Conservation (phyloP, 768 basidiomycete genomes). For the Chalciporus sphaerocephalus region DNA sequence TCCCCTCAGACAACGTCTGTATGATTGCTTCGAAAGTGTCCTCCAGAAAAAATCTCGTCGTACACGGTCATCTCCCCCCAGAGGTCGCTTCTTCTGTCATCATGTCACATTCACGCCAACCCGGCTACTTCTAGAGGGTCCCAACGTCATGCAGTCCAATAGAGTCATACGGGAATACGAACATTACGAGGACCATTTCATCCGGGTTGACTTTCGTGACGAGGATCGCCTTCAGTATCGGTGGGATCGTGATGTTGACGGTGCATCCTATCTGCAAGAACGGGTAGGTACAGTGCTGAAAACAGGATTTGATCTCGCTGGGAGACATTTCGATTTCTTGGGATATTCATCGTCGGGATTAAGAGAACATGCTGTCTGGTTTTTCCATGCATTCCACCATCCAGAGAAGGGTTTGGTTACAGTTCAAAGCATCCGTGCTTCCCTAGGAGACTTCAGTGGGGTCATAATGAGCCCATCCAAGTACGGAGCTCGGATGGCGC, state of each 20-base stretch:
- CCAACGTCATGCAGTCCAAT: conserved; percentile 72
- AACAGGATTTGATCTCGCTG: conserved; percentile 64
- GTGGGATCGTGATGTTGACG: conserved; percentile 67
- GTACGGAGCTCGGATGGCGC: conserved; percentile 78
- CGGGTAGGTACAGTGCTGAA: conserved; percentile 59
- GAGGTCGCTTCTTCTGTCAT: conserved; percentile 57
- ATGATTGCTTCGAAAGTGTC: conserved; percentile 44
- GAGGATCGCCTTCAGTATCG: conserved; percentile 74
- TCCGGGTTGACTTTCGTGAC: conserved; percentile 82
- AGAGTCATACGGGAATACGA: conserved; percentile 68
- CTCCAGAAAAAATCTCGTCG: conserved; percentile 15
- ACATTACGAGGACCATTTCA: conserved; percentile 60
- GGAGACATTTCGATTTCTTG: conserved; percentile 71
- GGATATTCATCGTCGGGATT: conserved; percentile 79
- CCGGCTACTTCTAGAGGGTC: conserved; percentile 70
- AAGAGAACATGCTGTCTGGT: conserved; percentile 81
- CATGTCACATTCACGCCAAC: conserved; percentile 78
- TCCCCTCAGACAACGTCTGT: conserved; percentile 39
- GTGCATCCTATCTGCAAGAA: conserved; percentile 47
- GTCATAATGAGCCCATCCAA: conserved; percentile 64
- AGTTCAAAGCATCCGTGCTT: conserved; percentile 54
- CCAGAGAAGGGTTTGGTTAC: conserved; percentile 42
- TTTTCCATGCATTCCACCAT: conserved; percentile 59
- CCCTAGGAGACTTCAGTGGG: conserved; percentile 65
- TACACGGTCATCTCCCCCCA: conserved; percentile 22